These are phyloP conservation scores for Globisporangium cederbergense DNA, from an alignment of 352 stramenopile species.

Conservation along the genomic window DNA sequence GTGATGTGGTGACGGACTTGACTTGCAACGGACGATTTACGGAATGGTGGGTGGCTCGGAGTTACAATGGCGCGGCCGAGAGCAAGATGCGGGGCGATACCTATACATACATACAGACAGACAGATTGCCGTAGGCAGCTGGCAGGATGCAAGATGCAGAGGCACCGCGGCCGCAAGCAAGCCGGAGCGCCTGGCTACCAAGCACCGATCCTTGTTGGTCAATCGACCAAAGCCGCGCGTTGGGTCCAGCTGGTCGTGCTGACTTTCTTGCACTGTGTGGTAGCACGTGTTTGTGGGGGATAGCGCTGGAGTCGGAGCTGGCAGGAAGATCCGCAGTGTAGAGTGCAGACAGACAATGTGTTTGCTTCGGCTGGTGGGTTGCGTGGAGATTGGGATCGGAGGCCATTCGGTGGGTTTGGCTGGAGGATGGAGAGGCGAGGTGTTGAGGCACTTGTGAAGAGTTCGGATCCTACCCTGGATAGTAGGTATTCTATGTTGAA, in stretches of 20 bases:
- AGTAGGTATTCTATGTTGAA: background rate
- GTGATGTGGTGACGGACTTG: background rate
- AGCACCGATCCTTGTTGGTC: background rate
- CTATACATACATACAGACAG: background rate
- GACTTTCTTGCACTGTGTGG: slow-evolving; percentile 6
- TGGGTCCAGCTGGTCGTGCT: slow-evolving; percentile 12
- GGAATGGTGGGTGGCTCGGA: background rate
- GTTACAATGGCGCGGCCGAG: no score
- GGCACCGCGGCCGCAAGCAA: slow-evolving; percentile 1
- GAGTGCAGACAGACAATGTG: background rate
- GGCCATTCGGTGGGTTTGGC: background rate
- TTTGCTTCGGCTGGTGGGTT: background rate
- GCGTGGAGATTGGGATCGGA: background rate
- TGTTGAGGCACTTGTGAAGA: background rate
- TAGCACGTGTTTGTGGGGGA: background rate
- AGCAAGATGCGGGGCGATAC: background rate
- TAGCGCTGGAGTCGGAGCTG: background rate
- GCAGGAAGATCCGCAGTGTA: background rate
- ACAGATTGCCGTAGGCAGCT: background rate
- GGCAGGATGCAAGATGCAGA: slow-evolving; percentile 1
- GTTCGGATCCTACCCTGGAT: background rate
- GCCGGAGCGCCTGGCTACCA: background rate
- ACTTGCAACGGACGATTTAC: slow-evolving; percentile 1
- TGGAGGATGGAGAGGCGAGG: slow-evolving; percentile 3
- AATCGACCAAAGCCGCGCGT: background rate